These are phyloP conservation scores for Pythium rhizo-oryzae DNA, from an alignment of 352 stramenopile genomes.

Conservation along the genomic window DNA sequence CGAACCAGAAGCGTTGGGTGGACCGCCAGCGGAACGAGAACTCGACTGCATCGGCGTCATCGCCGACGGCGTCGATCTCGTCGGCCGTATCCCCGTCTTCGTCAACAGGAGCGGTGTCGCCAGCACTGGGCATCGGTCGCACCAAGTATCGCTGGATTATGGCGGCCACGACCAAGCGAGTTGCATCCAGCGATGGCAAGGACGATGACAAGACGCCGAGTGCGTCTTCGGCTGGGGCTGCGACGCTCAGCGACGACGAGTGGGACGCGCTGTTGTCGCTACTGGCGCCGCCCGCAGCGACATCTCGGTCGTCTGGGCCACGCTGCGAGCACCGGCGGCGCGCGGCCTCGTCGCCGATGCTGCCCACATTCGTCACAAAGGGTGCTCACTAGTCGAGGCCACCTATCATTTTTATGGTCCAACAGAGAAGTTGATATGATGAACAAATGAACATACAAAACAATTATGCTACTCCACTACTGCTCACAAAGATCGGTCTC, in stretches of 20 bases:
- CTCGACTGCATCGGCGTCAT: not conserved
- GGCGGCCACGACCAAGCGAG: not conserved
- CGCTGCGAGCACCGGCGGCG: not conserved
- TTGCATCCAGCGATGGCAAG: not conserved
- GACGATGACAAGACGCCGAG: too few relatives aligned
- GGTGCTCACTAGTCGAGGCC: too few relatives aligned
- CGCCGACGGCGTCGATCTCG: not conserved
- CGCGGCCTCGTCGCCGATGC: not conserved
- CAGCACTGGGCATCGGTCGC: not conserved
- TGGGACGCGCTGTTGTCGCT: constrained; percentile 5
- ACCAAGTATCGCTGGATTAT: constrained; percentile 23
- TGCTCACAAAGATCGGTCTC: too few relatives aligned
- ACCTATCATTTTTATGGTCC: too few relatives aligned
- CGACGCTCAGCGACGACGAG: constrained; percentile 6
- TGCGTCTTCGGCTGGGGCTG: not conserved
- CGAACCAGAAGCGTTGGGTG: constrained; percentile 36
- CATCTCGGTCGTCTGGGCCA: not conserved
- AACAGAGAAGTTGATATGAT: too few relatives aligned
- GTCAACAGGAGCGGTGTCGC: not conserved
- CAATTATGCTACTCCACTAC: too few relatives aligned
- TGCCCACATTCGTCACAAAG: not conserved
- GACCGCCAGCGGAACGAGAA: constrained; percentile 22
- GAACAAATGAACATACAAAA: too few relatives aligned
- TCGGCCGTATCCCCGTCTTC: not conserved
- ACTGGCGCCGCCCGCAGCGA: not conserved